Evolutionary conservation across 352 stramenopile genomes (phyloP), one percentile per base, ranked within the genome.

Genomic region (Phytophthora pinifolia): DNA sequence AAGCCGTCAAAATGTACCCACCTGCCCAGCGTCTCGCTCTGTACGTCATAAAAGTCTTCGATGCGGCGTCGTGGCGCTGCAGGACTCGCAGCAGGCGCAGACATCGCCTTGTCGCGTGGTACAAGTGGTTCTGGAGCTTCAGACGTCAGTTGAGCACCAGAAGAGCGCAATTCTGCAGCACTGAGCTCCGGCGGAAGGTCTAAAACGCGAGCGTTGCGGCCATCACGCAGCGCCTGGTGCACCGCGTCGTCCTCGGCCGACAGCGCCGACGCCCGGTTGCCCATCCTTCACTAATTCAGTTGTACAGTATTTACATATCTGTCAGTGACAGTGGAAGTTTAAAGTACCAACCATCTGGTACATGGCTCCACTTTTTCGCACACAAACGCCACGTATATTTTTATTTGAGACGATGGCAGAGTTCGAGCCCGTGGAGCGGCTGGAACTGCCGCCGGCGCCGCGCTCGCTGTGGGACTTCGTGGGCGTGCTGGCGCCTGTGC

Each of bases 41-140:
- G 70, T 2, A 88, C 55, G 18, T 86, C 73, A 58, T 88, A 86
- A 30, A 81, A 66, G 0, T 88, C 70, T 34, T 84, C 72, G 9
- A 86, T 56, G 10, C 72, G 72, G 8, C 73, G 70, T 22, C 63
- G 51, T 14, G 63, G 58, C 37, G 44, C 61, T 53, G 44, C 60
- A 9, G 37, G 41, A n/a, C 53, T 54, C 34, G 46, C 17, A 34
- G 32, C 13, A 18, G 15, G 17, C 6, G 17, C 53, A 15, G 13
- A 12, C 32, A 10, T 35, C 33, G 27, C 32, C 43, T 6, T 9
- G 36, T 9, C 37, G 4, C 5, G n/a, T 4, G 30, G 20, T 6
- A n/a, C 27, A 14, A 36, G 38, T 36, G 22, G 6, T 42, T 45
- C 31, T 35, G 12, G 30, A 32, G 42, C 36, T 30, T 15, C 47